Conservation (phyloP, 345 rosid genomes). For the Sonneratia caseolaris region DNA sequence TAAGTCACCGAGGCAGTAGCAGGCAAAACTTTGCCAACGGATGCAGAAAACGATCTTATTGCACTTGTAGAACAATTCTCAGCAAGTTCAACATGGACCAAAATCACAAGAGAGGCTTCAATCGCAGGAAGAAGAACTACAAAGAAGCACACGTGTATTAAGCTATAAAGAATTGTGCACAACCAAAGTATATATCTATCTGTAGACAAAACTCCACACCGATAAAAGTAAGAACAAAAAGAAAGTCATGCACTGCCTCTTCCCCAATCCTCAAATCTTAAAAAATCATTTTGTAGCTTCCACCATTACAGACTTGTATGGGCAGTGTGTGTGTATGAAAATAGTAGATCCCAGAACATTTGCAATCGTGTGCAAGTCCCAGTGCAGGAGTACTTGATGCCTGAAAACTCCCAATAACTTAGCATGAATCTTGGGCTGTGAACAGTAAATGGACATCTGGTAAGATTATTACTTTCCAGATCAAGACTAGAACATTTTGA, state of each 20-base stretch:
- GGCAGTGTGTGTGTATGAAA: background rate
- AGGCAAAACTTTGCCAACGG: too few relatives aligned
- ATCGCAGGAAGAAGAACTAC: too few relatives aligned
- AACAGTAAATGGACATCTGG: background rate
- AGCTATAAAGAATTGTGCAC: too few relatives aligned
- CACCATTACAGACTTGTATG: background rate
- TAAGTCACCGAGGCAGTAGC: too few relatives aligned
- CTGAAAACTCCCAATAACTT: background rate
- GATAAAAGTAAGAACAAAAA: background rate
- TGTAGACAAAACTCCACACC: too few relatives aligned
- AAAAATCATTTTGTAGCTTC: background rate
- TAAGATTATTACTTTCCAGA: background rate
- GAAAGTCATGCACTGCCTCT: background rate
- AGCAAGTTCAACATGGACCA: background rate
- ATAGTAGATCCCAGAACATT: background rate
- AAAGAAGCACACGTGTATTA: too few relatives aligned
- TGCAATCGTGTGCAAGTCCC: too few relatives aligned
- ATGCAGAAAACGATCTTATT: too few relatives aligned
- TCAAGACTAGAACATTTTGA: conserved; percentile 33
- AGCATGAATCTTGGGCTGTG: background rate
- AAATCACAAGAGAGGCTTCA: conserved; percentile 1
- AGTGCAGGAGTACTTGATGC: background rate
- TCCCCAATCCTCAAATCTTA: too few relatives aligned
- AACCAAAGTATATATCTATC: too few relatives aligned
- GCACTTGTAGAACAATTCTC: background rate